A percentile compares a stretch with the other conserved stretches of the same genome.
These are phyloP conservation scores for Leptographium galeiforme DNA, from an alignment of 2,329 filamentous ascomycete genomes.

Conservation along the genomic window DNA sequence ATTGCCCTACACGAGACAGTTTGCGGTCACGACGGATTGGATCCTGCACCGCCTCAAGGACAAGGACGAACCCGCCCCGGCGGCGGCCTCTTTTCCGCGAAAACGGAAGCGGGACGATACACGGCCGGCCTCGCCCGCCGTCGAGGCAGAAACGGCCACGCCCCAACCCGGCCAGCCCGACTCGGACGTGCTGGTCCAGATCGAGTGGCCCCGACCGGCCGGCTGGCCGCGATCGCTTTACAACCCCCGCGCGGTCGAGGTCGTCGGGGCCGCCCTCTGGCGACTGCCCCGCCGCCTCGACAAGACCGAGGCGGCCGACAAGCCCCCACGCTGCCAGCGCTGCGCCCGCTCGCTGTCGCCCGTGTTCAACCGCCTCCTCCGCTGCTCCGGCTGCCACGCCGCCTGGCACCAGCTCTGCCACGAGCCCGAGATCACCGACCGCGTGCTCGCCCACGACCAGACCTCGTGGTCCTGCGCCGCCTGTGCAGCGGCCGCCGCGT, in stretches of 20 bases:
- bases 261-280: slow-evolving; percentile 6
- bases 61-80: no score
- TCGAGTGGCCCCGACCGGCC: no score
- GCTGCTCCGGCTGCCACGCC: slow-evolving; percentile 69
- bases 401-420: slow-evolving; percentile 77
- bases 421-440: slow-evolving; percentile 57
- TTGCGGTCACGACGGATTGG: no score
- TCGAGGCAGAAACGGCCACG: no score
- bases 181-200: no score
- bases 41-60: no score
- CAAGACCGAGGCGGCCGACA: slow-evolving; percentile 27
- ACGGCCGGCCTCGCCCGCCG: no score
- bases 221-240: slow-evolving; percentile 18
- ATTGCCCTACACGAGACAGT: no score
- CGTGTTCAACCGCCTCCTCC: slow-evolving; percentile 66
- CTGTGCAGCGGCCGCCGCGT: slow-evolving; percentile 28
- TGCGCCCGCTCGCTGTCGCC: slow-evolving; percentile 63
- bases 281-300: slow-evolving; percentile 5
- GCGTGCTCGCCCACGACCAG: slow-evolving; percentile 46
- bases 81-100: no score
- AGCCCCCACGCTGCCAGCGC: slow-evolving; percentile 54
- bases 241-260: slow-evolving; percentile 40
- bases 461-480: slow-evolving; percentile 59
- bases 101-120: no score
- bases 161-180: not conserved